phyloP scores from a whole-genome alignment of 805 yeast genomes.

The Tetrapisispora pingtungensis region DNA sequence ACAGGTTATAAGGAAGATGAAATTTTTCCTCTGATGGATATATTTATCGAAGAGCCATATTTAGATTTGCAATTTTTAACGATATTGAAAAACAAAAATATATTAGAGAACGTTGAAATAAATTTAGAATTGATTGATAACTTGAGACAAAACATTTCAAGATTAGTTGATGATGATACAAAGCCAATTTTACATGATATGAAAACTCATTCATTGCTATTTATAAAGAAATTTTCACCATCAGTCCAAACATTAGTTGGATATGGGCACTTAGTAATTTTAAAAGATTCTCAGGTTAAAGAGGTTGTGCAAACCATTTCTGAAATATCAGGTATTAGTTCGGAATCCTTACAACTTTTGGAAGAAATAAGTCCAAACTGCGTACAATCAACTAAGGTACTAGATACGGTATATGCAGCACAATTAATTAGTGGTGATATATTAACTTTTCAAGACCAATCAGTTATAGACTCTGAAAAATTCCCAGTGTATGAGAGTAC shows the following conservation, averaged over 20 bases:
- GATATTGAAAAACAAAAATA: constrained; percentile 9
- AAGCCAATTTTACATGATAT: constrained; percentile 8
- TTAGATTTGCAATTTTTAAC: constrained; percentile 17
- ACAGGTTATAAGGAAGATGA: constrained; percentile 20
- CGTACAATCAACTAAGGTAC: constrained; percentile 28
- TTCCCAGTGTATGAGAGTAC: constrained; percentile 31
- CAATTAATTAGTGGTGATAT: constrained; percentile 67
- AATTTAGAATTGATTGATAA: constrained; percentile 17
- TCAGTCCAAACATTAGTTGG: constrained; percentile 49
- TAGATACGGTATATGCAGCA: constrained; percentile 36
- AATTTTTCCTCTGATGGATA: constrained; percentile 36
- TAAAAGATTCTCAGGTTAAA: constrained; percentile 37
- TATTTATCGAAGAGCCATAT: constrained; percentile 57
- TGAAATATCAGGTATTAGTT: constrained; percentile 30
- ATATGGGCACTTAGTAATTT: constrained; percentile 46
- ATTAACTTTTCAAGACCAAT: constrained; percentile 28
- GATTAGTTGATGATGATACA: constrained; percentile 6
- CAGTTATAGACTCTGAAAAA: constrained; percentile 9
- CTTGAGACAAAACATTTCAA: constrained; percentile 12
- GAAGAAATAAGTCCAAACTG: constrained; percentile 56
- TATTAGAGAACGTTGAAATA: constrained; percentile 7
- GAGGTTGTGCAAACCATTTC: constrained; percentile 6
- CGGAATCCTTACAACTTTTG: constrained; percentile 30
- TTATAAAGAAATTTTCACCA: constrained; percentile 61
- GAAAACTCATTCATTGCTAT: constrained; percentile 26